These are phyloP conservation scores for Globisporangium lucens DNA, from an alignment of 352 stramenopile species.

Conservation along the genomic window DNA sequence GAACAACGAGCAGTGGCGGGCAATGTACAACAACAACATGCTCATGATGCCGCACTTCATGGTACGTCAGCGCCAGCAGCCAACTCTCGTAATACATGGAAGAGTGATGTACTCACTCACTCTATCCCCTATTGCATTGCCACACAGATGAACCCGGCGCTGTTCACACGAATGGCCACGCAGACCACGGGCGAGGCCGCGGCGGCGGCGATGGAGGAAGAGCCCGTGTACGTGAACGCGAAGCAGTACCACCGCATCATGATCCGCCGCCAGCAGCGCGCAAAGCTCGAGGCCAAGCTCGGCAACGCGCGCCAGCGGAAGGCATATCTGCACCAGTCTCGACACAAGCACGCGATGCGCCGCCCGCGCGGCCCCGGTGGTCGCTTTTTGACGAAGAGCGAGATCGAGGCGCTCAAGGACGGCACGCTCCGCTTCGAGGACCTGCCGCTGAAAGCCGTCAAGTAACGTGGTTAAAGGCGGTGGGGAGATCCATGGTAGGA, in stretches of 20 bases:
- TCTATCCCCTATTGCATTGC: neutral
- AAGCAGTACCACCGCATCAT: conserved; percentile 92
- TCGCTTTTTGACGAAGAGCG: conserved; percentile 79
- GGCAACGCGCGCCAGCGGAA: conserved; percentile 76
- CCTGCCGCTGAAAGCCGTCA: conserved; percentile 36
- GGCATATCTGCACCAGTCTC: conserved; percentile 84
- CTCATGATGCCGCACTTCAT: conserved; percentile 64
- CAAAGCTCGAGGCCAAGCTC: conserved; percentile 85
- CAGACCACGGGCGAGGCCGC: neutral
- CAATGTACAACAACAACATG: conserved; percentile 53
- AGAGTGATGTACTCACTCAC: neutral
- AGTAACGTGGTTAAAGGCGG: neutral
- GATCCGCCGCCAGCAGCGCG: conserved; percentile 81
- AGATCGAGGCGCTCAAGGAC: conserved; percentile 74
- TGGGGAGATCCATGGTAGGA: neutral
- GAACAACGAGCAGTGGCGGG: conserved; percentile 46
- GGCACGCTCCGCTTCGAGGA: conserved; percentile 67
- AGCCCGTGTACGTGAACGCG: conserved; percentile 88
- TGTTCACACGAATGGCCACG: conserved; percentile 1
- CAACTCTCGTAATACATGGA: neutral
- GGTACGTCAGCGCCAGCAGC: conserved; percentile 19
- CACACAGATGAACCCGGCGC: conserved; percentile 3
- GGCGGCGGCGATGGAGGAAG: conserved; percentile 42
- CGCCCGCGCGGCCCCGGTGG: conserved; percentile 77
- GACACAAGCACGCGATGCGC: conserved; percentile 86